Base-by-base conservation (phyloP, 805 yeast species). In the Groenewaldozyma tartarivorans region DNA sequence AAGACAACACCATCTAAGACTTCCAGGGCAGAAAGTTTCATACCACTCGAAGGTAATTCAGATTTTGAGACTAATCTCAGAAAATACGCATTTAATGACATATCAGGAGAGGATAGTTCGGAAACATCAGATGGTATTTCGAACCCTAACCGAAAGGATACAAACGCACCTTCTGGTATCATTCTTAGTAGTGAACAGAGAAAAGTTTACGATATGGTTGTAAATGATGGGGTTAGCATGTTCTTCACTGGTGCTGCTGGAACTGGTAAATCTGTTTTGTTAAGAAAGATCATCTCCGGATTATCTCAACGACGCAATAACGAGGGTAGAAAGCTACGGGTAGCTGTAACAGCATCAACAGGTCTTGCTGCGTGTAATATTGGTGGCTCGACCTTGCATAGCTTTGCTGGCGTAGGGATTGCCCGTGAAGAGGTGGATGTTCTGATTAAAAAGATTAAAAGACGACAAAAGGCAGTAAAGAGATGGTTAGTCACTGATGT, bases 201-300 rank as follows among this genome's bases (percentile, higher is more conserved):
- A 40, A 52, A 53, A 19, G 77, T 92, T 18, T 68, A 84, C 7
- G 72, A 76, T 6, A 60, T 83, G 40, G 94, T 80, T 0, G 60
- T 74, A 34, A 55, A 66, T 18, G 87, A 94, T 0, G 33, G 45
- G 2, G 63, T 67, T 15, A 84, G 80, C 44, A 62, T 92, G 2
- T 92, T 92, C 56, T 92, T 84, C 57, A 92, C 98, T 0, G 98
- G 98, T 38, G 86, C 96, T 26, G 98, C 98, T 0, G 98, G 98
- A 53, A 92, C 98, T 0, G 98, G 98, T 56, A 92, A 92, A 57
- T 90, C 98, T 1, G 81, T 92, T 3, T 65, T 92, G n/a, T 63
- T 92, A 38, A 71, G 76, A 38, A 75, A 78, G 31, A 64, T 92
- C 20, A 86, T 92, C 17, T 55, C 62, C 16, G 67, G 69, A 20